Evolutionary conservation across 169 alveolate species (phyloP), one percentile per base, ranked within the genome.

Genomic region (Plasmodium coatneyi): DNA sequence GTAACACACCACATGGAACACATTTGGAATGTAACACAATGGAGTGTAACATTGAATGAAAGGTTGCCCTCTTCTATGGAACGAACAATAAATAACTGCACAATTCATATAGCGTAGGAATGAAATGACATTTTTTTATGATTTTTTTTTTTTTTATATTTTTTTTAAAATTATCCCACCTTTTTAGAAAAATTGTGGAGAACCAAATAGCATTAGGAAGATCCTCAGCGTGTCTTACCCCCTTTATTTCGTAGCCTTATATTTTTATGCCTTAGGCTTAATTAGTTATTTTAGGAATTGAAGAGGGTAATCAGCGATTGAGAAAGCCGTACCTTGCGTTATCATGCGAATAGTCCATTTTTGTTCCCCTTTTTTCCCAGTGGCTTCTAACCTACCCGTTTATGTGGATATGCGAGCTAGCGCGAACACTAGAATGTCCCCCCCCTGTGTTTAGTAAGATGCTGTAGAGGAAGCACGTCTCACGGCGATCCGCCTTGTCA

Each of bases 241-340:
- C n/a, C n/a, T 86, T 2, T 86, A 86, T 49, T 36, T 86, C 9
- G 46, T 74, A 16, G 87, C 93, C 16, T 34, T 86, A 60, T 86
- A 52, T 70, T 46, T 86, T 76, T 86, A 86, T 76, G 56, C 87
- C 28, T 76, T 54, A 7, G 80, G 32, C 56, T 41, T 74, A 22
- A 54, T 34, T 52, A 78, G 70, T 16, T 86, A 76, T 86, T 76
- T 86, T 28, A 72, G 46, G 22, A 49, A 86, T 74, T 41, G 54
- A 79, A 5, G 12, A 32, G 46, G 25, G 22, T 49, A 49, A 12
- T 16, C 25, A 49, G 0, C 22, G 19, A 22, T 49, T 49, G 6
- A 49, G 60, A 6, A 6, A 3, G 60, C 60, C 25, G 7, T 49
- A 49, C 60, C 60, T 9, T 16, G 7, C 22, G 19, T 22, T 3